Evolutionary conservation across 2,329 filamentous ascomycete genomes (phyloP), one percentile per base, ranked within the genome.

Genomic region (Thermothelomyces thermophilus): DNA sequence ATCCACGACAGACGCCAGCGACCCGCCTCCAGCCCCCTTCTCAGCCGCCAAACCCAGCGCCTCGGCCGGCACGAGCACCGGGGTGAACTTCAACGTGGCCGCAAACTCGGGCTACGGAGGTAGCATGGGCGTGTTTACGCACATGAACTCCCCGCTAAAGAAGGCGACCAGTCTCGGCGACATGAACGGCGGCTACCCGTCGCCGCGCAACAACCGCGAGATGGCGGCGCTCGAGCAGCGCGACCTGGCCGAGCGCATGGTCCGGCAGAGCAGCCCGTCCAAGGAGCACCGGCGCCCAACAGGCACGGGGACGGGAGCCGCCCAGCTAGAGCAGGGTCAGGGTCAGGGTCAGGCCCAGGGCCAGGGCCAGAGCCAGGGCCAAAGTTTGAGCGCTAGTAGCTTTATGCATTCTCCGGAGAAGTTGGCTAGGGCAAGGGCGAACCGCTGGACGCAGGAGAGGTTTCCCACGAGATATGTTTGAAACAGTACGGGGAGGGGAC

Each of bases 101-200:
- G 28, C 50, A 2, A 45, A 33, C 14, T 17, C 49, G 6, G 64
- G 63, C 51, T 71, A 70, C 63, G 89, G 89, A 14, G 89, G 90
- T 2, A 91, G 78, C 63, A 72, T 95, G 43, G 90, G 90, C 13
- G 76, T 94, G 1, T 90, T 83, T 65, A 84, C 78, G 5, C 88
- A 95, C 64, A 82, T 83, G 5, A 86, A 84, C 35, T 95, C 88
- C 10, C 91, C 91, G 0, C 67, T 97, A 11, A 85, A 89, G 60
- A 95, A 95, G 65, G 76, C 86, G 2, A 72, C 72, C 13, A 81
- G 81, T 73, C 59, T 87, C 71, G 67, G 80, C 67, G 67, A 86
- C 50, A 72, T 81, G 37, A 71, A 73, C 58, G 67, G 61, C 58
- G 36, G 10, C 19, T 42, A 35, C 66, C 67, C 62, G 7, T 76